Percentiles rank a stretch among this genome's conserved stretches.
Conservation (phyloP, 2,329 filamentous ascomycete species). For the Cladorrhinum sp. region DNA sequence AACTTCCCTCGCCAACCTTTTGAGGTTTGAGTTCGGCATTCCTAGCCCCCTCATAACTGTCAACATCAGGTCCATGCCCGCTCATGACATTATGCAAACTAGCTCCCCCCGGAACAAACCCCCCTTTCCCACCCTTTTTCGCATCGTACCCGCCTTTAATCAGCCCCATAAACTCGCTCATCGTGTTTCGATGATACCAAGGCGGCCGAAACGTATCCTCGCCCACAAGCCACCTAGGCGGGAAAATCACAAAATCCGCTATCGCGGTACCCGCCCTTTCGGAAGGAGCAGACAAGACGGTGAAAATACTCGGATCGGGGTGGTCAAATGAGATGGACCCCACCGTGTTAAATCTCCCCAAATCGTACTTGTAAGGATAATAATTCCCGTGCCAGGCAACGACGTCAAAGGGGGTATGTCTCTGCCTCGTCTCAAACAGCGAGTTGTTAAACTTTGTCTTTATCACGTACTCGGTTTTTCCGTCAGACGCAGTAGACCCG, state of each 20-base stretch:
- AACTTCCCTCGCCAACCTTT: conserved; percentile 59
- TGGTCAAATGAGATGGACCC: conserved; percentile 73
- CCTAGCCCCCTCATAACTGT: conserved; percentile 55
- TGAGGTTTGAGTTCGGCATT: conserved; percentile 52
- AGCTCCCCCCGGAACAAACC: conserved; percentile 59
- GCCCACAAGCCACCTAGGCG: conserved; percentile 66
- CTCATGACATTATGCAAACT: conserved; percentile 70
- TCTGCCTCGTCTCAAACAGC: conserved; percentile 63
- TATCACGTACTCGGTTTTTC: conserved; percentile 44
- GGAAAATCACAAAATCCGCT: conserved; percentile 71
- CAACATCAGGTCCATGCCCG: conserved; percentile 60
- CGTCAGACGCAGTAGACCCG: conserved; percentile 39
- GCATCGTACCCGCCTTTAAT: conserved; percentile 60
- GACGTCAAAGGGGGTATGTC: conserved; percentile 73
- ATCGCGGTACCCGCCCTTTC: conserved; percentile 59
- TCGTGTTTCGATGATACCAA: conserved; percentile 69
- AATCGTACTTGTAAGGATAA: conserved; percentile 78
- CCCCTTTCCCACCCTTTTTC: conserved; percentile 51
- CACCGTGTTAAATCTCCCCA: conserved; percentile 72
- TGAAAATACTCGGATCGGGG: conserved; percentile 76
- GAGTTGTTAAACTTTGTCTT: conserved; percentile 65
- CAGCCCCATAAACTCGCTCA: conserved; percentile 63
- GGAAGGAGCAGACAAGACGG: conserved; percentile 64
- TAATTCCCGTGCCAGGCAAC: conserved; percentile 81
- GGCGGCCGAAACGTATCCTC: conserved; percentile 70